These are phyloP conservation scores for Epichloe bromicola DNA, from an alignment of 2,329 filamentous ascomycete genomes.

Conservation along the genomic window DNA sequence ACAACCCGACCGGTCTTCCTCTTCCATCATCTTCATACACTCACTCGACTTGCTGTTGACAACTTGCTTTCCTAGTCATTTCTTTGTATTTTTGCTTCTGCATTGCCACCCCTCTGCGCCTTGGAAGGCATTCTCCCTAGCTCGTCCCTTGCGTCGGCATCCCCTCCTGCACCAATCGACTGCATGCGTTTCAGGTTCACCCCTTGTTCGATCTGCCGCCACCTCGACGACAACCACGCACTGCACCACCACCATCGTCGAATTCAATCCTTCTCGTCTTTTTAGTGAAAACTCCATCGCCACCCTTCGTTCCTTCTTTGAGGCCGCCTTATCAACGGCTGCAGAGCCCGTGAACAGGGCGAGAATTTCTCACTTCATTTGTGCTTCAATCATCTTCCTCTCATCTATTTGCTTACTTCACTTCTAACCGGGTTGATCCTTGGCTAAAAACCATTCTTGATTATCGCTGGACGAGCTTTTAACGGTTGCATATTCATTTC, in stretches of 20 bases:
- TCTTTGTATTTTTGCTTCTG: not conserved
- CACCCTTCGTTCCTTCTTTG: not conserved
- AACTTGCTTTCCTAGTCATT: not conserved
- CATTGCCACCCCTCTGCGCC: not conserved
- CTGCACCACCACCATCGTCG: not conserved
- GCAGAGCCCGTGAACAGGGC: not conserved
- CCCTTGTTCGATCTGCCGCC: conserved; percentile 2
- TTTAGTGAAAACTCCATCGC: not conserved
- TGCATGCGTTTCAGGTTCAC: conserved; percentile 5
- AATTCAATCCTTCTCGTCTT: not conserved
- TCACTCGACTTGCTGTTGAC: not conserved
- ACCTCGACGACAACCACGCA: not conserved
- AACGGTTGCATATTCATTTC: not conserved
- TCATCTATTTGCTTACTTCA: conserved; percentile 9
- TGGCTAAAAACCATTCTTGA: conserved; percentile 23
- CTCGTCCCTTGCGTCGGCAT: not conserved
- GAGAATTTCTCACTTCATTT: not conserved
- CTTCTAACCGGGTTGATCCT: conserved; percentile 41
- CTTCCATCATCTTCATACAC: conserved; percentile 1
- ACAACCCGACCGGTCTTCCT: not conserved
- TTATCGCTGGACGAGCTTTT: conserved; percentile 4
- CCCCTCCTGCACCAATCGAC: not conserved
- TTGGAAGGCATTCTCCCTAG: not conserved
- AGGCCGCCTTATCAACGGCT: not conserved
- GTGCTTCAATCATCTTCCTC: conserved; percentile 6